Evolutionary conservation across 2,329 filamentous ascomycete genomes (phyloP).

Genomic region (Emmonsiellopsis sp.): DNA sequence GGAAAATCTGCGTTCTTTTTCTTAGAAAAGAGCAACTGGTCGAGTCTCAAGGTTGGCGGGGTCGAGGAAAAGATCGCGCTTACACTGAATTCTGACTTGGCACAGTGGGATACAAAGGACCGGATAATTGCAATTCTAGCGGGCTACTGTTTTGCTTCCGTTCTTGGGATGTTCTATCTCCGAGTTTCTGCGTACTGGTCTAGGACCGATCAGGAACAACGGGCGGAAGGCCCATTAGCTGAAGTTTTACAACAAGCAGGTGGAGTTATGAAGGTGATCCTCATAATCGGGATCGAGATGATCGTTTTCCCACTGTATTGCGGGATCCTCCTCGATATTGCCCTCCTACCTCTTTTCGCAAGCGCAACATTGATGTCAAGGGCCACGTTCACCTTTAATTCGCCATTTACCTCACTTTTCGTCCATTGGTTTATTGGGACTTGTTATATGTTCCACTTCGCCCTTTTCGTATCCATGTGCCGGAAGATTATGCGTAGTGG

Average conservation of each 20-base stretch:
- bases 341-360: slow-evolving; percentile 81
- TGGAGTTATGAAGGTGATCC: slow-evolving; percentile 91
- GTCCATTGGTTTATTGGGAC: slow-evolving; percentile 98
- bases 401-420: slow-evolving; percentile 84
- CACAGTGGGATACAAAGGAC: slow-evolving; percentile 61
- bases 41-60: slow-evolving; percentile 16
- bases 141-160: slow-evolving; percentile 69
- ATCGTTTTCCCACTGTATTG: slow-evolving; percentile 94
- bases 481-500: slow-evolving; percentile 93
- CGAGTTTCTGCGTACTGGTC: slow-evolving; percentile 62
- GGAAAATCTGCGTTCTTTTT: slow-evolving; percentile 14
- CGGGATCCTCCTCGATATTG: slow-evolving; percentile 78
- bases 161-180: slow-evolving; percentile 70
- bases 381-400: slow-evolving; percentile 64
- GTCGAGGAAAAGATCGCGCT: slow-evolving; percentile 12
- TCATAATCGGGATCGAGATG: slow-evolving; percentile 99
- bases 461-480: slow-evolving; percentile 97
- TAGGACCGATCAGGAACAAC: slow-evolving; percentile 42
- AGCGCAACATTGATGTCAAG: slow-evolving; percentile 67
- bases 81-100: slow-evolving; percentile 48
- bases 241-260: slow-evolving; percentile 86
- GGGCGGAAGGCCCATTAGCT: slow-evolving; percentile 59
- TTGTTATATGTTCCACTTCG: slow-evolving; percentile 99
- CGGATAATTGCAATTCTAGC: slow-evolving; percentile 63
- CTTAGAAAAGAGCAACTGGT: slow-evolving; percentile 19